Conservation (phyloP, 2,329 filamentous ascomycete species). For the Neospermospora avenae region DNA sequence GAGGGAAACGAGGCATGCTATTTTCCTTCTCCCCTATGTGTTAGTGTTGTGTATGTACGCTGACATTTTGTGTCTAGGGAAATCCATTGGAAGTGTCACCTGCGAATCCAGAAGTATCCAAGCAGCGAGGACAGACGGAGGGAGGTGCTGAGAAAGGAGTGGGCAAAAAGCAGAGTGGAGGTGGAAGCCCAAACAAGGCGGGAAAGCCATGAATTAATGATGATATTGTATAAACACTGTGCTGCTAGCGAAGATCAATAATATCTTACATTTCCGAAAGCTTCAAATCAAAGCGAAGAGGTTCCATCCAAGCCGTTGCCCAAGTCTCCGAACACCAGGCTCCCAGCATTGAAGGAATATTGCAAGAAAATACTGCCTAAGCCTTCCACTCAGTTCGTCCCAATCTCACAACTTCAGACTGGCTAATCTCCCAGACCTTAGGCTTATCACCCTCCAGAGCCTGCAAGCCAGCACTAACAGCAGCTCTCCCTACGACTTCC, state of each 20-base stretch:
- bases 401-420: slow-evolving; percentile 49
- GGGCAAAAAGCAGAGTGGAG: slow-evolving; percentile 39
- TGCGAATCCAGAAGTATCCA: slow-evolving; percentile 56
- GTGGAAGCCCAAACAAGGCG: slow-evolving; percentile 38
- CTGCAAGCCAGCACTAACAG: slow-evolving; percentile 46
- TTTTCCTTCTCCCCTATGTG: background rate
- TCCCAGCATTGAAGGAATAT: background rate
- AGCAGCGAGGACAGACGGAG: slow-evolving; percentile 43
- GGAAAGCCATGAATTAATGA: slow-evolving; percentile 32
- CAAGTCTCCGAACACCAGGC: background rate
- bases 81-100: slow-evolving; percentile 58
- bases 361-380: slow-evolving; percentile 3
- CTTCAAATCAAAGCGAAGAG: background rate
- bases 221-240: background rate
- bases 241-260: background rate
- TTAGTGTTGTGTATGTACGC: background rate
- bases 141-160: slow-evolving; percentile 43
- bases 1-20: slow-evolving; percentile 32
- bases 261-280: background rate
- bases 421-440: slow-evolving; percentile 46
- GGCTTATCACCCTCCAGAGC: slow-evolving; percentile 42
- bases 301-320: background rate
- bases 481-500: slow-evolving; percentile 54
- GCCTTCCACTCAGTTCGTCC: slow-evolving; percentile 42
- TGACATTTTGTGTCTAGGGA: slow-evolving; percentile 29